Evolutionary conservation across 2,329 filamentous ascomycete species (phyloP).

Genomic region (Pseudogymnoascus sp.): DNA sequence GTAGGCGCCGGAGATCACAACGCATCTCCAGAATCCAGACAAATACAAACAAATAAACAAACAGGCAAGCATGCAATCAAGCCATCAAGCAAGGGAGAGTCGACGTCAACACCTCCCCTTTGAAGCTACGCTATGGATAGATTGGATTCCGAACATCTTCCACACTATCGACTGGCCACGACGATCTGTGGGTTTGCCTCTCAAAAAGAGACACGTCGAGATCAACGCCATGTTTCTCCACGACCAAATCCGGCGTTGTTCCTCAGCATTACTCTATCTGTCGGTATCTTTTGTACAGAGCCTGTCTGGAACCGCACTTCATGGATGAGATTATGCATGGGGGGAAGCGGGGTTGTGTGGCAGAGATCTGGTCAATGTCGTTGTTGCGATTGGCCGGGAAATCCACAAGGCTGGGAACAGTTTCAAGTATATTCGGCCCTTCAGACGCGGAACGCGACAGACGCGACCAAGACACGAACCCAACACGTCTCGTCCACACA

Average conservation of each 20-base stretch:
- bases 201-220: slow-evolving; percentile 6
- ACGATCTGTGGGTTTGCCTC: slow-evolving; percentile 5
- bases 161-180: slow-evolving; percentile 2
- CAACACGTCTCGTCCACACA: slow-evolving; percentile 1
- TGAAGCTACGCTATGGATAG: background rate
- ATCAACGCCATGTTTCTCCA: slow-evolving; percentile 8
- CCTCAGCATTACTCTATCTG: background rate
- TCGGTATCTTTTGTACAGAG: background rate
- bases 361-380: slow-evolving; percentile 1
- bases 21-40: background rate
- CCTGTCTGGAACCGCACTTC: slow-evolving; percentile 1
- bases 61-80: background rate
- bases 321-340: slow-evolving; percentile 4
- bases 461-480: slow-evolving; percentile 8
- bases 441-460: slow-evolving; percentile 9
- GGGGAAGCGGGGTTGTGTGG: background rate
- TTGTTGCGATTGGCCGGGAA: background rate
- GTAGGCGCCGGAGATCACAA: background rate
- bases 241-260: slow-evolving; percentile 8
- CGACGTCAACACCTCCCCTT: background rate
- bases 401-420: slow-evolving; percentile 8
- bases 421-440: slow-evolving; percentile 7
- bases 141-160: slow-evolving; percentile 4
- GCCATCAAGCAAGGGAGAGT: background rate
- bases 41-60: background rate